phyloP scores from a whole-genome alignment of 2,329 filamentous ascomycete species.

The Pestalotiopsis sp. region DNA sequence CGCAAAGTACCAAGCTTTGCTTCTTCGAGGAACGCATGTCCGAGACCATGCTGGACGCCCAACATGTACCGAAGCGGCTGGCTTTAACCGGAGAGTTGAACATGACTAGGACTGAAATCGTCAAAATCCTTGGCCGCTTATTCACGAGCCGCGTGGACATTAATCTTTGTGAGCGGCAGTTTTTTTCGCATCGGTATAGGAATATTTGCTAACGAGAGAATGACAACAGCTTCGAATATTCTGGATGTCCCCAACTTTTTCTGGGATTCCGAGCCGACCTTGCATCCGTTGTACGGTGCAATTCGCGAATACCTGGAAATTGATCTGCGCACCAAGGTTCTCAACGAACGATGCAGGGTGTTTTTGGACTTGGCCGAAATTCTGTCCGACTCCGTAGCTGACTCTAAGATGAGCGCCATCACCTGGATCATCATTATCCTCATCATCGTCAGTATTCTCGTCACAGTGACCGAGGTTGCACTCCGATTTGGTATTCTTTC shows the following conservation, averaged over 20 bases:
- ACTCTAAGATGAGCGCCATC: conserved; percentile 93
- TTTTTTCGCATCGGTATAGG: neutral
- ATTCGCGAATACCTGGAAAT: conserved; percentile 98
- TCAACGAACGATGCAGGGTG: conserved; percentile 95
- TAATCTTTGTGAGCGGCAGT: conserved; percentile 80
- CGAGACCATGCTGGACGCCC: conserved; percentile 88
- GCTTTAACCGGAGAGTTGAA: conserved; percentile 88
- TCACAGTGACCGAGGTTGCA: conserved; percentile 88
- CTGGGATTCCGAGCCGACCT: conserved; percentile 95
- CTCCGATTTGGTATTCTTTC: conserved; percentile 79
- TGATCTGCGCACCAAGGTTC: conserved; percentile 90
- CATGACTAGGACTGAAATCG: conserved; percentile 89
- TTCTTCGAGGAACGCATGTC: conserved; percentile 97
- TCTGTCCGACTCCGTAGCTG: conserved; percentile 85
- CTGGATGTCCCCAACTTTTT: conserved; percentile 97
- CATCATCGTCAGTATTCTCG: conserved; percentile 86
- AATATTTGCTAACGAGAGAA: conserved; percentile 20
- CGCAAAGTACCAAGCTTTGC: conserved; percentile 93
- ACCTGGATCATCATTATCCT: conserved; percentile 98
- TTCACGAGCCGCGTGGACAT: conserved; percentile 97
- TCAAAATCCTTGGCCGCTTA: conserved; percentile 85
- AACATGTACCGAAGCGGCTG: conserved; percentile 86
- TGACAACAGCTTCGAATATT: conserved; percentile 82
- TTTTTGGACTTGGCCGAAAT: conserved; percentile 97
- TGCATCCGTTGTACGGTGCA: conserved; percentile 91